Conservation (phyloP, 139 green algal species). For the Pseudopediastrum boryanum region DNA sequence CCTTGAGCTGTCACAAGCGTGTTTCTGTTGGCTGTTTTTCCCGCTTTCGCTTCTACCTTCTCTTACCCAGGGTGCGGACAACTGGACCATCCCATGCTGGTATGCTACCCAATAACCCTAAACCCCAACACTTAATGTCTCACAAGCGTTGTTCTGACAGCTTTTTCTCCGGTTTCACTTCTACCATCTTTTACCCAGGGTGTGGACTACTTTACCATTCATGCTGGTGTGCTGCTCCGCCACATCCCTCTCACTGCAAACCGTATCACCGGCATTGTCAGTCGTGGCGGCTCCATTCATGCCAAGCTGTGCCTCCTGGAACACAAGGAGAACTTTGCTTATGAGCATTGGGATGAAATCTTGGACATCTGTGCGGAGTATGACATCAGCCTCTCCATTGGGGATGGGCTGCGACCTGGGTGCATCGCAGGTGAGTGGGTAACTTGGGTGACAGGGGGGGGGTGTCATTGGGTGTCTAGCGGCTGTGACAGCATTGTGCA, state of each 20-base stretch:
- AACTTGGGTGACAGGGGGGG: too few relatives aligned
- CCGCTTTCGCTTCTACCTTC: too few relatives aligned
- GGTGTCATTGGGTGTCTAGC: too few relatives aligned
- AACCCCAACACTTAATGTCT: too few relatives aligned
- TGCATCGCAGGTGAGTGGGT: conserved; percentile 78
- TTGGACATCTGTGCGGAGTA: conserved; percentile 94
- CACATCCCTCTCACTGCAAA: conserved; percentile 91
- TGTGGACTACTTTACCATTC: conserved; percentile 99
- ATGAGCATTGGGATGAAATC: conserved; percentile 98
- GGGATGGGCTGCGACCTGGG: conserved; percentile 89
- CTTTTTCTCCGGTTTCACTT: too few relatives aligned
- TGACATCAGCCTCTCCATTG: conserved; percentile 91
- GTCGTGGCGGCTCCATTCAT: conserved; percentile 93
- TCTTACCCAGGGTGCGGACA: too few relatives aligned
- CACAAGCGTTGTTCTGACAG: too few relatives aligned
- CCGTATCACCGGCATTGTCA: conserved; percentile 95
- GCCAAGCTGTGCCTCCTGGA: conserved; percentile 93
- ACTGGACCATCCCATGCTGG: too few relatives aligned
- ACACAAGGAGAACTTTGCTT: conserved; percentile 98
- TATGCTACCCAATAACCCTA: too few relatives aligned
- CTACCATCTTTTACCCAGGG: conserved; percentile 62
- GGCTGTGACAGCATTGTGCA: too few relatives aligned
- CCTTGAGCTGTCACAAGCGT: too few relatives aligned
- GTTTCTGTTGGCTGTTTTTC: too few relatives aligned
- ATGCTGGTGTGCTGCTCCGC: conserved; percentile 92